These are phyloP conservation scores for Ogataea corticis DNA, from an alignment of 805 yeast genomes.

Conservation along the genomic window DNA sequence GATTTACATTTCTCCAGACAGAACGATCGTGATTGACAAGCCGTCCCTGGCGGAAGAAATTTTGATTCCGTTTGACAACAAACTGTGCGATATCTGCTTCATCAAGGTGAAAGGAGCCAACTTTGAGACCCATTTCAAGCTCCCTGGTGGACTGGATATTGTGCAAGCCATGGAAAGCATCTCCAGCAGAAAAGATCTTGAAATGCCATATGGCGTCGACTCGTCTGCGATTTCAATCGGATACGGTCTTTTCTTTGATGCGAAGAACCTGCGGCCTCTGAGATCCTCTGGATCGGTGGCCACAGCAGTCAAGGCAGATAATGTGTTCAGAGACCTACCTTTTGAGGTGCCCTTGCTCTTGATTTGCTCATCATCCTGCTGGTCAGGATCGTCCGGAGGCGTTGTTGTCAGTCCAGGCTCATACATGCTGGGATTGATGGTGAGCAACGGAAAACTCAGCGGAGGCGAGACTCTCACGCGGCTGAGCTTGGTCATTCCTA, in stretches of 20 bases:
- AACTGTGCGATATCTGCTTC: constrained; percentile 40
- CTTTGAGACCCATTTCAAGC: not conserved
- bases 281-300: constrained; percentile 36
- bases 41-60: constrained; percentile 19
- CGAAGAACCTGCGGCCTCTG: constrained; percentile 30
- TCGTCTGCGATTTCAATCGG: constrained; percentile 35
- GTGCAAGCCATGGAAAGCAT: not conserved
- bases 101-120: constrained; percentile 26
- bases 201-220: not conserved
- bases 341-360: constrained; percentile 24
- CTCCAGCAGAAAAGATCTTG: not conserved
- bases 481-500: constrained; percentile 22
- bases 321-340: constrained; percentile 9
- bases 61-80: constrained; percentile 32
- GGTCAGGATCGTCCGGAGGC: constrained; percentile 56
- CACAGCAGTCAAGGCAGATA: constrained; percentile 16
- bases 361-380: constrained; percentile 44
- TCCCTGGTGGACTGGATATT: constrained; percentile 4
- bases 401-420: constrained; percentile 33
- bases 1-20: constrained; percentile 8
- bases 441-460: constrained; percentile 39
- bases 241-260: constrained; percentile 40
- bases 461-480: constrained; percentile 22
- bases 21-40: not conserved
- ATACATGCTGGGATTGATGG: constrained; percentile 41